phyloP scores from a whole-genome alignment of 192 early-diverging fungal genomes.

The Backusella circina region DNA sequence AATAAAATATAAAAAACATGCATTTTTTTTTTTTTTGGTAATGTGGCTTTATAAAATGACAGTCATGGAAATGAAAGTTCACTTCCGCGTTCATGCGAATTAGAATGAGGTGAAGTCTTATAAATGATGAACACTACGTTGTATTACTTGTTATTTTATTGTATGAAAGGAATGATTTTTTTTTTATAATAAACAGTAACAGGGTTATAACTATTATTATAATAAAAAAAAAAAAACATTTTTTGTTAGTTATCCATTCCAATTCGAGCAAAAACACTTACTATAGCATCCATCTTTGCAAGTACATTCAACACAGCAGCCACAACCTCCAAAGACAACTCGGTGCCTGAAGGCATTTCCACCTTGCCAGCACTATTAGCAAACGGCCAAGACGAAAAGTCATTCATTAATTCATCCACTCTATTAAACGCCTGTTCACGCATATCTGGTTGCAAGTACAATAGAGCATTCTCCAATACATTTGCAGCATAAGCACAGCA shows the following conservation, averaged over 20 bases:
- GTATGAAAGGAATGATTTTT: too few species aligned
- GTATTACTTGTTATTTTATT: too few species aligned
- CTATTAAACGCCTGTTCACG: slow-evolving; percentile 81
- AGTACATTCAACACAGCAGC: slow-evolving; percentile 79
- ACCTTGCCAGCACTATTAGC: slow-evolving; percentile 46
- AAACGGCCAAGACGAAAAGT: slow-evolving; percentile 72
- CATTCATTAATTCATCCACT: slow-evolving; percentile 85
- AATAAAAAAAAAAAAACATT: too few species aligned
- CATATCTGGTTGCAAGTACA: slow-evolving; percentile 76
- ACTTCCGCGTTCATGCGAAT: background rate
- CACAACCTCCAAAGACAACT: slow-evolving; percentile 59
- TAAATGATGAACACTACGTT: too few species aligned
- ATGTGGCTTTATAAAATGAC: background rate
- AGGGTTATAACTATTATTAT: background rate
- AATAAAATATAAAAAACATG: background rate
- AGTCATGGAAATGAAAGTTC: background rate
- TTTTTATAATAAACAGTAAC: too few species aligned
- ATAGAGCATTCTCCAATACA: slow-evolving; percentile 90
- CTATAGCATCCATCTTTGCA: slow-evolving; percentile 83
- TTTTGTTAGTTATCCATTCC: background rate
- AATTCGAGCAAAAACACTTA: slow-evolving; percentile 24
- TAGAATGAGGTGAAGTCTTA: too few species aligned
- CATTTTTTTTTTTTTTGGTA: background rate
- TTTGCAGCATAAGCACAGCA: slow-evolving; percentile 94
- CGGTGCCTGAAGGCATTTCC: slow-evolving; percentile 47